These are phyloP conservation scores for Phoma herbarum DNA, from an alignment of 2,329 filamentous ascomycete species.

Conservation along the genomic window DNA sequence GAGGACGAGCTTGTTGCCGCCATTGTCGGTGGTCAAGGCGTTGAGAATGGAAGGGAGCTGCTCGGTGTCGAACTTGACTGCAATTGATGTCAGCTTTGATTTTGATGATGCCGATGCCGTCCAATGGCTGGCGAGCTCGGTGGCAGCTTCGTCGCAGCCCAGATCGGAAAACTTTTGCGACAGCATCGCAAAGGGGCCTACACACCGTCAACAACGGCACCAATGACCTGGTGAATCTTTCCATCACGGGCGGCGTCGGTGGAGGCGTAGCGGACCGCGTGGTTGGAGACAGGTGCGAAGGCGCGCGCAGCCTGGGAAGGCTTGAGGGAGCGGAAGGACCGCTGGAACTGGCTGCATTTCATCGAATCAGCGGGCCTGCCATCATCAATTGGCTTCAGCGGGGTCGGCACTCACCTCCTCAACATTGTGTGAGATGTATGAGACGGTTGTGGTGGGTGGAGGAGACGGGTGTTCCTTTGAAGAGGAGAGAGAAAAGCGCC, in stretches of 20 bases:
- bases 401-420: conserved; percentile 63
- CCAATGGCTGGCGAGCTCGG: conserved; percentile 34
- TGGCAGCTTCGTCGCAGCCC: background rate
- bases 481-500: conserved; percentile 26
- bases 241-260: conserved; percentile 66
- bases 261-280: conserved; percentile 69
- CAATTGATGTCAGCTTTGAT: conserved; percentile 47
- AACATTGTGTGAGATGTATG: conserved; percentile 65
- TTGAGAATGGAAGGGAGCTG: conserved; percentile 98
- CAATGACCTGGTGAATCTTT: conserved; percentile 82
- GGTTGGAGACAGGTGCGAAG: conserved; percentile 65
- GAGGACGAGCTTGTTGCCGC: conserved; percentile 91
- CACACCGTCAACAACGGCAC: conserved; percentile 94
- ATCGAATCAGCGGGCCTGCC: conserved; percentile 51
- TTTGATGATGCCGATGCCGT: conserved; percentile 36
- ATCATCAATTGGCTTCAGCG: conserved; percentile 50
- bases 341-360: conserved; percentile 49
- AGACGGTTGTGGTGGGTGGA: conserved; percentile 43
- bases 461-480: conserved; percentile 38
- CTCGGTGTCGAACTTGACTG: conserved; percentile 96
- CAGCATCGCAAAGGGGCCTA: conserved; percentile 30
- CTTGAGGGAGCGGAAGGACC: conserved; percentile 60
- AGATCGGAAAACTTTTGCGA: conserved; percentile 53
- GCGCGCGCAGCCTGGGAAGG: conserved; percentile 55
- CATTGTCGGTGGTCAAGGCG: conserved; percentile 90